Conservation (phyloP, 108 stramenopile species). For the Nitzschia putrida region DNA sequence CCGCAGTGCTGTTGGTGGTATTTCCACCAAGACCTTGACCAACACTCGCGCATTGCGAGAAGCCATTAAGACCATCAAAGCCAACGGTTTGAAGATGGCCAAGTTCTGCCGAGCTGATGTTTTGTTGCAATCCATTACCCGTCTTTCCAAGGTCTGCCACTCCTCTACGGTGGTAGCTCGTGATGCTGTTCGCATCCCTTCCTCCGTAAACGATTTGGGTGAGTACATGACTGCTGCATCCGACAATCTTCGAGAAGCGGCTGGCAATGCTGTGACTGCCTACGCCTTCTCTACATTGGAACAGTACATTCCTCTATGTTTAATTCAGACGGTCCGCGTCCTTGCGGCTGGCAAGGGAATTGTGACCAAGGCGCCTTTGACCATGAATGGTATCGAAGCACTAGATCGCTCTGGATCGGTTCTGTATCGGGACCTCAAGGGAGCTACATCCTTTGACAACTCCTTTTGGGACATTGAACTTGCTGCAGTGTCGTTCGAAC, state of each 20-base stretch:
- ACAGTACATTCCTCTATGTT: constrained; percentile 80
- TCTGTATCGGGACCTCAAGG: constrained; percentile 83
- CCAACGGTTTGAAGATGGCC: constrained; percentile 77
- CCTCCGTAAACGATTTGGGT: constrained; percentile 83
- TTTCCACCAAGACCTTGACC: constrained; percentile 53
- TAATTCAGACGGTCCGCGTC: constrained; percentile 82
- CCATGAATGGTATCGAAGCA: constrained; percentile 83
- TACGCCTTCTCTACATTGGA: constrained; percentile 82
- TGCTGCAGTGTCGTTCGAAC: constrained; percentile 82
- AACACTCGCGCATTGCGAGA: constrained; percentile 70
- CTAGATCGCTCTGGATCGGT: constrained; percentile 84
- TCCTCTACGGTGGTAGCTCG: constrained; percentile 80
- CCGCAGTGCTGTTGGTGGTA: constrained; percentile 58
- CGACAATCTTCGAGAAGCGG: constrained; percentile 81
- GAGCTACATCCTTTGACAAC: constrained; percentile 82
- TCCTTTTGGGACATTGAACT: constrained; percentile 87
- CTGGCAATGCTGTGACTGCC: constrained; percentile 83
- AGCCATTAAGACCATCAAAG: constrained; percentile 78
- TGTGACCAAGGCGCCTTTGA: constrained; percentile 57
- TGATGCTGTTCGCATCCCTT: constrained; percentile 83
- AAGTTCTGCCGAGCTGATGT: constrained; percentile 85
- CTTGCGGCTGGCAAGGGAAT: constrained; percentile 72
- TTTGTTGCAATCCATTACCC: constrained; percentile 70
- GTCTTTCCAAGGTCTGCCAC: constrained; percentile 77
- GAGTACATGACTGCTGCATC: constrained; percentile 82